Conservation (phyloP, 139 green algal species). For the Chlorella sp. region DNA sequence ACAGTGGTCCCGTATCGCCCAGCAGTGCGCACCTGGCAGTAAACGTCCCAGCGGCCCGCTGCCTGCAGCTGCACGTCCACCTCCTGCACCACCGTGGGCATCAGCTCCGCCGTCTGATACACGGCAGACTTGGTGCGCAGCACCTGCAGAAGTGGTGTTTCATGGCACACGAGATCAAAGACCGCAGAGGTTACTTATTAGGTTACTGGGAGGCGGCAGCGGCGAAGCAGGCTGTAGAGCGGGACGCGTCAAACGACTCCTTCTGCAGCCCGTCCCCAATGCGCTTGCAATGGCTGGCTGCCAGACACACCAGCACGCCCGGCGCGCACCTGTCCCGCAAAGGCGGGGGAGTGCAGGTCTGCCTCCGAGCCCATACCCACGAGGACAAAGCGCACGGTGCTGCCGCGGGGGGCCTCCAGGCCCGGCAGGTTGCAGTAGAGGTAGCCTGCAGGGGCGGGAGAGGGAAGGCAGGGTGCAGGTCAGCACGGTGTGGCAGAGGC, state of each 20-base stretch:
- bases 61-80: conserved; percentile 19
- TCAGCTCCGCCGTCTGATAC: conserved; percentile 38
- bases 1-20: no score
- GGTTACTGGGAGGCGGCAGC: no score
- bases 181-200: no score
- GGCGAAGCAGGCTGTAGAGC: no score
- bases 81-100: conserved; percentile 41
- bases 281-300: no score
- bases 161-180: no score
- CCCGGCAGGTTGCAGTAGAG: conserved; percentile 65
- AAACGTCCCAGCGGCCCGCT: conserved; percentile 38
- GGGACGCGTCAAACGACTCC: no score
- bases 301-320: no score
- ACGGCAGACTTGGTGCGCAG: neutral
- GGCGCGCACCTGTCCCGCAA: conserved; percentile 40
- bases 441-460: conserved; percentile 28
- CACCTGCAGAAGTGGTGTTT: conserved; percentile 12
- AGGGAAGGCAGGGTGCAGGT: no score
- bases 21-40: conserved; percentile 30
- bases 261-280: no score
- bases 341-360: conserved; percentile 63
- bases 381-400: conserved; percentile 46
- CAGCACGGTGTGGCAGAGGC: no score
- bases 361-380: conserved; percentile 59
- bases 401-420: conserved; percentile 25